These are phyloP conservation scores for Pseudogymnoascus sp. DNA, from an alignment of 2,329 filamentous ascomycete species.

Conservation along the genomic window DNA sequence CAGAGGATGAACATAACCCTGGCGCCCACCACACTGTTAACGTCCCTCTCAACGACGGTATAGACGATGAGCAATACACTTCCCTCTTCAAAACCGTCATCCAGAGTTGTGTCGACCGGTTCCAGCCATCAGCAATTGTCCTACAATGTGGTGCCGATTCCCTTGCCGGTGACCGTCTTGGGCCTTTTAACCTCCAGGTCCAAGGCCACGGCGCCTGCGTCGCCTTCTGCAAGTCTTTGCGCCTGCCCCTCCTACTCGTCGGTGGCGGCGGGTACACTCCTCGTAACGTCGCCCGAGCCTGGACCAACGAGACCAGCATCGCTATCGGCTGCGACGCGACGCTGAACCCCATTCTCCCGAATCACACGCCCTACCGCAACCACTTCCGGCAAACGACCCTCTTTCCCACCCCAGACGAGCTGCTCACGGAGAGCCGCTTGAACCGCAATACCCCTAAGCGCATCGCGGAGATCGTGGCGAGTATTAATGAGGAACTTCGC, in stretches of 20 bases:
- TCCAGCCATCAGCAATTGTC: constrained; percentile 85
- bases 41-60: constrained; percentile 82
- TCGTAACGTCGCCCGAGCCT: constrained; percentile 90
- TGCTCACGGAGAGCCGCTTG: constrained; percentile 55
- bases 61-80: constrained; percentile 84
- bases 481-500: constrained; percentile 76
- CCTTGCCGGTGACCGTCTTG: constrained; percentile 84
- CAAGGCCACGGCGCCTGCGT: constrained; percentile 90
- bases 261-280: constrained; percentile 96
- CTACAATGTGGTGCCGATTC: constrained; percentile 95
- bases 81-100: constrained; percentile 79
- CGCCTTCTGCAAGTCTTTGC: constrained; percentile 74
- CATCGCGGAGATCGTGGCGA: constrained; percentile 66
- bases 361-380: constrained; percentile 75
- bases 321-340: constrained; percentile 68
- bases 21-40: constrained; percentile 88
- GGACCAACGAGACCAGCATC: constrained; percentile 94
- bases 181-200: constrained; percentile 95
- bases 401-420: constrained; percentile 76
- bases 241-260: constrained; percentile 79
- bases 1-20: constrained; percentile 73
- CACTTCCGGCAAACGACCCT: constrained; percentile 81
- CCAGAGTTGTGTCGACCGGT: constrained; percentile 69
- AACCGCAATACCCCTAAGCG: constrained; percentile 78
- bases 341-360: constrained; percentile 67